Conservation (phyloP, 192 early-diverging fungal genomes). For the Entomortierella chlamydospora region DNA sequence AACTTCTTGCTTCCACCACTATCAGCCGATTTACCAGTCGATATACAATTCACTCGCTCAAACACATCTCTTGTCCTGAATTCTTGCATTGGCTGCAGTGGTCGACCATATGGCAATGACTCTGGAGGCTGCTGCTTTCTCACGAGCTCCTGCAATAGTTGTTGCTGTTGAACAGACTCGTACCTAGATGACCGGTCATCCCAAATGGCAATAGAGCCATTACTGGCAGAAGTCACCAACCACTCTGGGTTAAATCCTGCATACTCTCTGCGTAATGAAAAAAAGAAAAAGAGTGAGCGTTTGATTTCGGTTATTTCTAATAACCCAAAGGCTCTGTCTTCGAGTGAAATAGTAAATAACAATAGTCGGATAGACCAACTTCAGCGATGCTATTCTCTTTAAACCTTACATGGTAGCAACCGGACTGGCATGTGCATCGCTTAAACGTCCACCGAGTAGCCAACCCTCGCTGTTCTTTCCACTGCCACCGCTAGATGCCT, state of each 20-base stretch:
- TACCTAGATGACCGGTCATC: slow-evolving; percentile 31
- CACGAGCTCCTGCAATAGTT: background rate
- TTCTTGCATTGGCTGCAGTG: slow-evolving; percentile 25
- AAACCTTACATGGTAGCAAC: slow-evolving; percentile 39
- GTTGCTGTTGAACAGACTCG: slow-evolving; percentile 15
- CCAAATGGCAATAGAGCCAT: slow-evolving; percentile 43
- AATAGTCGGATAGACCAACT: too few relatives aligned
- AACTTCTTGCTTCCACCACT: background rate
- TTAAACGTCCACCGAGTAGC: slow-evolving; percentile 31
- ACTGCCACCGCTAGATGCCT: background rate
- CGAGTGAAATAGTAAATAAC: too few relatives aligned
- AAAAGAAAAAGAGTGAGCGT: background rate
- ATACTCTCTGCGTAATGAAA: slow-evolving; percentile 24
- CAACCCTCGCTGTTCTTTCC: slow-evolving; percentile 23
- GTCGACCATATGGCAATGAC: slow-evolving; percentile 2
- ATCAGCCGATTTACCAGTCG: slow-evolving; percentile 6
- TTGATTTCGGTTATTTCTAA: background rate
- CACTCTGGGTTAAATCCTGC: slow-evolving; percentile 44
- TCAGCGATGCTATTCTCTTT: too few relatives aligned
- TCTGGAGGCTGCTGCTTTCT: slow-evolving; percentile 2
- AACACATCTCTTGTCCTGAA: slow-evolving; percentile 29
- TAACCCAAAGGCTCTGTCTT: too few relatives aligned
- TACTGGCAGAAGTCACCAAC: slow-evolving; percentile 35
- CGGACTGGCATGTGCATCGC: slow-evolving; percentile 24
- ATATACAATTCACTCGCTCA: slow-evolving; percentile 46